phyloP scores from a whole-genome alignment of 441 rosid species.

The Lepidium campestre region DNA sequence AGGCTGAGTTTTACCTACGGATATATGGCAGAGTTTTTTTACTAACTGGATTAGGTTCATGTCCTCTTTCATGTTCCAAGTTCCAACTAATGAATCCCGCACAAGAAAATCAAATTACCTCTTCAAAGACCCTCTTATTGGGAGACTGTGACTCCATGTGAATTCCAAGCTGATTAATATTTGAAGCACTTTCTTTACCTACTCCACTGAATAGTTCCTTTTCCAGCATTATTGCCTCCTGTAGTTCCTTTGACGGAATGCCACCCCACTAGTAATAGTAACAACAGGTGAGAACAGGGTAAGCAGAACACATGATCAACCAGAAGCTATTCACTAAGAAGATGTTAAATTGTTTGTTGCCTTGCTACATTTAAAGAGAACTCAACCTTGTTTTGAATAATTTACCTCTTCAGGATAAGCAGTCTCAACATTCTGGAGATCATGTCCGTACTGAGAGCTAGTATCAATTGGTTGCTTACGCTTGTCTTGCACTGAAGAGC shows the following conservation, averaged over 20 bases:
- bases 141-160: slow-evolving; percentile 7
- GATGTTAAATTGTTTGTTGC: neutral
- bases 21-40: neutral
- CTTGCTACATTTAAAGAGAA: neutral
- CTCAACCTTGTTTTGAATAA: neutral
- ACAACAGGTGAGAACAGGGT: slow-evolving; percentile 4
- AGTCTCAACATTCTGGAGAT: slow-evolving; percentile 21
- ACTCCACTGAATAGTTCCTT: slow-evolving; percentile 47
- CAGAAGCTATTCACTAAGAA: neutral
- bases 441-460: slow-evolving; percentile 22
- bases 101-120: slow-evolving; percentile 16
- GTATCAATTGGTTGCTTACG: slow-evolving; percentile 29
- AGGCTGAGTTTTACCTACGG: neutral
- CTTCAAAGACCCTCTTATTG: neutral
- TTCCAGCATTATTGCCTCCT: slow-evolving; percentile 66
- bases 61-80: neutral
- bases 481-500: slow-evolving; percentile 33
- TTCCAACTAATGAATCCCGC: neutral
- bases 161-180: slow-evolving; percentile 14
- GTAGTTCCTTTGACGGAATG: slow-evolving; percentile 56
- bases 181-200: slow-evolving; percentile 27
- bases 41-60: neutral
- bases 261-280: slow-evolving; percentile 45
- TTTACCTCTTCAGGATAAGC: slow-evolving; percentile 36
- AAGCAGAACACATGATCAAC: neutral